Evolutionary conservation across 2,329 filamentous ascomycete genomes (phyloP).

Genomic region (Fusarium fracticaudum): DNA sequence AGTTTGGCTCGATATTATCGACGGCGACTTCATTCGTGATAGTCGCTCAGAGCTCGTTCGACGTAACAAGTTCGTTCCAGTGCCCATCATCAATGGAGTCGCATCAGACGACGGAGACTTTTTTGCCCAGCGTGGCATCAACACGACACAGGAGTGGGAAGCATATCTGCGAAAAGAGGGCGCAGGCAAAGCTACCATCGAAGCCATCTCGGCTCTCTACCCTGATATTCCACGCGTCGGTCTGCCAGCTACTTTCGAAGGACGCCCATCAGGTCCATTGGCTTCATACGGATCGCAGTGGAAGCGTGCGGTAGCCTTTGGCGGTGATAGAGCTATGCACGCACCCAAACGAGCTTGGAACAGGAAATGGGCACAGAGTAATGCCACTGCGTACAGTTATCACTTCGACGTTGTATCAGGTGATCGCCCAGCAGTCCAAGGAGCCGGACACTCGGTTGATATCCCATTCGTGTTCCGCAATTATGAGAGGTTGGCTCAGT

Average conservation of each 20-base stretch:
- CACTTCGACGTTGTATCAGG: slow-evolving; percentile 25
- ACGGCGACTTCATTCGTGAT: slow-evolving; percentile 20
- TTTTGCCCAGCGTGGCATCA: slow-evolving; percentile 18
- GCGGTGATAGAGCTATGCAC: slow-evolving; percentile 26
- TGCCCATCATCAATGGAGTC: slow-evolving; percentile 4
- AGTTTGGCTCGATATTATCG: slow-evolving; percentile 19
- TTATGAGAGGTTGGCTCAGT: neutral
- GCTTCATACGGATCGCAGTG: slow-evolving; percentile 22
- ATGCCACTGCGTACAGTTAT: slow-evolving; percentile 19
- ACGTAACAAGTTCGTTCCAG: slow-evolving; percentile 13
- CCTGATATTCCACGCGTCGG: slow-evolving; percentile 19
- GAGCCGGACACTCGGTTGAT: slow-evolving; percentile 18
- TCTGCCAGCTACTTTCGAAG: slow-evolving; percentile 2
- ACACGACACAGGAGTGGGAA: slow-evolving; percentile 24
- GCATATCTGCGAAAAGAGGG: slow-evolving; percentile 10
- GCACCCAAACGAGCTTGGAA: slow-evolving; percentile 22
- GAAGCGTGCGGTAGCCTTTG: slow-evolving; percentile 24
- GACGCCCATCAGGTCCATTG: neutral
- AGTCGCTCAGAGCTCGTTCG: slow-evolving; percentile 15
- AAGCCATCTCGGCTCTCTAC: slow-evolving; percentile 11
- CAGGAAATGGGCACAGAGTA: slow-evolving; percentile 1
- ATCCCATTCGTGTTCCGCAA: slow-evolving; percentile 22
- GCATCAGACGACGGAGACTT: slow-evolving; percentile 21
- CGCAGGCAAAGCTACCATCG: neutral
- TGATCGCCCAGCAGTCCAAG: slow-evolving; percentile 10